Conservation (phyloP, 371 early-diverging fungal genomes). For the Gilbertella persicaria region DNA sequence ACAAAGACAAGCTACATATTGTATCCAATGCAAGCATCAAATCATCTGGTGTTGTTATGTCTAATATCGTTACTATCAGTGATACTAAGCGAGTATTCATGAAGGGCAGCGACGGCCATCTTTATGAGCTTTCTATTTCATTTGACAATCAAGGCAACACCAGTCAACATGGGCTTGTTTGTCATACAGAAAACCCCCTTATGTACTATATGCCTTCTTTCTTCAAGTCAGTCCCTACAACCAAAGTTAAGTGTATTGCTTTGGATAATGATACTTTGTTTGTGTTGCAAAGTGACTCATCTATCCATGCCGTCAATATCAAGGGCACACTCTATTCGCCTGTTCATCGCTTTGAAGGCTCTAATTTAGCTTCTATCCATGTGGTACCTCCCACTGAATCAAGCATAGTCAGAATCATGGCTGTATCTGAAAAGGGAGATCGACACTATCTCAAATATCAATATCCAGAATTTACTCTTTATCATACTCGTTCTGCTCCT, state of each 20-base stretch:
- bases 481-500: slow-evolving; percentile 11
- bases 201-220: slow-evolving; percentile 9
- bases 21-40: background rate
- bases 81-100: slow-evolving; percentile 78
- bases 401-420: slow-evolving; percentile 10
- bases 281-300: slow-evolving; percentile 13
- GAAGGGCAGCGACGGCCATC: slow-evolving; percentile 81
- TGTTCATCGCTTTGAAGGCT: background rate
- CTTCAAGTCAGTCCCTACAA: slow-evolving; percentile 10
- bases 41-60: slow-evolving; percentile 11
- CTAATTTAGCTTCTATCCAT: slow-evolving; percentile 12
- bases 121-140: slow-evolving; percentile 73
- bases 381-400: slow-evolving; percentile 7
- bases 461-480: background rate
- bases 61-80: slow-evolving; percentile 28
- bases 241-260: slow-evolving; percentile 5
- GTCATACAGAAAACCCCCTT: slow-evolving; percentile 9
- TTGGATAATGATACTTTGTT: slow-evolving; percentile 9
- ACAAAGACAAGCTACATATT: slow-evolving; percentile 1
- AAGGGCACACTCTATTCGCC: slow-evolving; percentile 5
- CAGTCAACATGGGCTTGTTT: background rate
- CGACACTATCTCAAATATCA: slow-evolving; percentile 6
- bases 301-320: slow-evolving; percentile 14
- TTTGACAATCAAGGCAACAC: background rate
- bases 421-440: slow-evolving; percentile 16